phyloP scores from a whole-genome alignment of 139 green algal species.

The Mychonastes homosphaera region DNA sequence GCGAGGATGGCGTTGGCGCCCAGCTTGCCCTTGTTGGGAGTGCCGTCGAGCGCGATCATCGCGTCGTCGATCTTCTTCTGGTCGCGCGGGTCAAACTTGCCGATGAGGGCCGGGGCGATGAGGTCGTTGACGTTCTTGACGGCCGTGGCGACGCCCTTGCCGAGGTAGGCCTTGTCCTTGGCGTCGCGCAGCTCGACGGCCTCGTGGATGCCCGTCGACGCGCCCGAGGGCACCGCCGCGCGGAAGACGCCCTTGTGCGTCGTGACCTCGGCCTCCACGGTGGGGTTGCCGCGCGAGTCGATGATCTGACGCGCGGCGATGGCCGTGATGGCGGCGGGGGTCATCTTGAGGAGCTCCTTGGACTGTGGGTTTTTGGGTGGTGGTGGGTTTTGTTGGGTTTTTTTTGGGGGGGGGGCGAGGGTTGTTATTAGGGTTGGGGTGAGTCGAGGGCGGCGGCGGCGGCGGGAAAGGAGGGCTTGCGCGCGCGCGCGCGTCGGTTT shows the following conservation, averaged over 20 bases:
- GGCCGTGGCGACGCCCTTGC: conserved; percentile 91
- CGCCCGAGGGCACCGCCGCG: conserved; percentile 83
- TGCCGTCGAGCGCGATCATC: conserved; percentile 95
- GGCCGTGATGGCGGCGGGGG: conserved; percentile 68
- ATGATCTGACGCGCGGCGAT: conserved; percentile 89
- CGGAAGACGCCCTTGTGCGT: conserved; percentile 87
- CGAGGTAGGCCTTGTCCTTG: conserved; percentile 68
- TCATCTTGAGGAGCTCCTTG: conserved; percentile 43
- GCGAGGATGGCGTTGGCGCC: conserved; percentile 98
- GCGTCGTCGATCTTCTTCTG: conserved; percentile 83
- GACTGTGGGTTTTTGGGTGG: too few relatives aligned
- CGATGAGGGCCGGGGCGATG: conserved; percentile 81
- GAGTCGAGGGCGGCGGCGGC: too few relatives aligned
- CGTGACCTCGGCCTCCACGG: conserved; percentile 64
- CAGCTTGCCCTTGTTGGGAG: conserved; percentile 94
- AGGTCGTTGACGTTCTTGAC: conserved; percentile 94
- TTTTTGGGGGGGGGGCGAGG: too few relatives aligned
- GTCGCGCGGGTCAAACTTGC: conserved; percentile 82
- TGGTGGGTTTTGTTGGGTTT: too few relatives aligned
- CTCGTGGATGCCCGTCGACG: conserved; percentile 94
- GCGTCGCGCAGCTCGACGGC: conserved; percentile 95
- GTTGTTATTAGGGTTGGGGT: too few relatives aligned
- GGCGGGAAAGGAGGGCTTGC: too few relatives aligned
- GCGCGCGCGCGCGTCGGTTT: too few relatives aligned
- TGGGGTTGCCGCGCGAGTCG: conserved; percentile 96